phyloP scores from a whole-genome alignment of 371 early-diverging fungal genomes.

The Actinomucor elegans region DNA sequence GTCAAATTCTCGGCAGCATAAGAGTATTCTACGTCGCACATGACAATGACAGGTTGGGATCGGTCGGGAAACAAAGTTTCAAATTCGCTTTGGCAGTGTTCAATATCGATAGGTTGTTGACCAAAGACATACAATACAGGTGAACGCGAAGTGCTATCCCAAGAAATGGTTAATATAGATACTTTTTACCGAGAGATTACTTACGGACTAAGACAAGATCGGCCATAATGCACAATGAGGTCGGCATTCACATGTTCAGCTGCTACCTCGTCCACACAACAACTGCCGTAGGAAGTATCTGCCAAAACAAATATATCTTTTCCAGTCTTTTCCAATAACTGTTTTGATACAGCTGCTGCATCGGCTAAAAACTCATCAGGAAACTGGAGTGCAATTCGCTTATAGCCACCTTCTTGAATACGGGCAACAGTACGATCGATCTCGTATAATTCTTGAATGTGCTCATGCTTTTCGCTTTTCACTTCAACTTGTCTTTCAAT shows the following conservation, averaged over 20 bases:
- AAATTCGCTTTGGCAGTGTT: conserved; percentile 50
- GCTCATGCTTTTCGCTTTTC: conserved; percentile 38
- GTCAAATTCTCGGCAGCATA: conserved; percentile 55
- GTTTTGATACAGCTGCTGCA: conserved; percentile 62
- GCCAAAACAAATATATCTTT: conserved; percentile 77
- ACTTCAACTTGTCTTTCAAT: conserved; percentile 58
- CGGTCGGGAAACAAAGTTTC: conserved; percentile 38
- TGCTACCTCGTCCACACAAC: conserved; percentile 96
- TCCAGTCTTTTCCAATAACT: conserved; percentile 47
- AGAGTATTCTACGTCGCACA: conserved; percentile 77
- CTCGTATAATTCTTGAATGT: conserved; percentile 59
- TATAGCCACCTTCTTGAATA: conserved; percentile 52
- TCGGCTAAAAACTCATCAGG: conserved; percentile 85
- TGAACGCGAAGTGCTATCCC: conserved; percentile 65
- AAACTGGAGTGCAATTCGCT: conserved; percentile 85
- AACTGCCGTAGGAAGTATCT: conserved; percentile 95
- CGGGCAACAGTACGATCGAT: conserved; percentile 62
- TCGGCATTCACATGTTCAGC: conserved; percentile 87
- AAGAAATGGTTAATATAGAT: no score
- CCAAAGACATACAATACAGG: conserved; percentile 91
- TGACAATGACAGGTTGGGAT: conserved; percentile 57
- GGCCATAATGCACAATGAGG: conserved; percentile 90
- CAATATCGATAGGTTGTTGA: conserved; percentile 64
- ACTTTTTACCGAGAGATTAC: no score
- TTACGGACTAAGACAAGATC: conserved; percentile 86